phyloP scores from a whole-genome alignment of 2,329 filamentous ascomycete species.

The Aspergillus pseudonomiae region DNA sequence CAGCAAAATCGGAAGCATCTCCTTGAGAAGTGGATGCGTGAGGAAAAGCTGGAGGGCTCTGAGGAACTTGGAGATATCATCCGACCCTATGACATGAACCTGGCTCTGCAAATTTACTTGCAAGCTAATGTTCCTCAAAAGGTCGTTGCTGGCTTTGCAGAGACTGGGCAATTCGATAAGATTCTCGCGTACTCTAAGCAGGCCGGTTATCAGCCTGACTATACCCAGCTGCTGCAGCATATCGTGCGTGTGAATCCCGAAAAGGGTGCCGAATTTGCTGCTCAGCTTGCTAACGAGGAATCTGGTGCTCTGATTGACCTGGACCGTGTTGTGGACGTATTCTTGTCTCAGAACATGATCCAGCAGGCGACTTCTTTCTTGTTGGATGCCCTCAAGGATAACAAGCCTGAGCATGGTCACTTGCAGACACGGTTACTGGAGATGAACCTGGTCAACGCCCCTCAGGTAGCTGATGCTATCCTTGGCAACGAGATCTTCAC shows the following conservation, averaged over 20 bases:
- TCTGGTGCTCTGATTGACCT: conserved; percentile 86
- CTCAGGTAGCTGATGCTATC: conserved; percentile 96
- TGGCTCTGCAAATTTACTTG: conserved; percentile 87
- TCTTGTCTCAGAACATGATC: conserved; percentile 96
- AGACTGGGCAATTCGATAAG: conserved; percentile 95
- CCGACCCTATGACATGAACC: conserved; percentile 81
- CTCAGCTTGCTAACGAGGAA: conserved; percentile 86
- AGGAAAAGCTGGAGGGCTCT: conserved; percentile 93
- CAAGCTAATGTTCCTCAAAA: conserved; percentile 90
- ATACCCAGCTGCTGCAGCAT: conserved; percentile 86
- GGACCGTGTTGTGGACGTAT: conserved; percentile 93
- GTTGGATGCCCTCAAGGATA: conserved; percentile 91
- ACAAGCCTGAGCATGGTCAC: conserved; percentile 88
- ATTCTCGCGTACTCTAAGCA: conserved; percentile 89
- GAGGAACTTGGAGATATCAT: conserved; percentile 96
- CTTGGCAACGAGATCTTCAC: conserved; percentile 98
- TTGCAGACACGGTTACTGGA: conserved; percentile 93
- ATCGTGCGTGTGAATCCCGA: conserved; percentile 90
- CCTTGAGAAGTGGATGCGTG: conserved; percentile 96
- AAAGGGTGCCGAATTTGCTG: conserved; percentile 92
- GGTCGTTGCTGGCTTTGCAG: conserved; percentile 91
- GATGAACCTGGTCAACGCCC: conserved; percentile 96
- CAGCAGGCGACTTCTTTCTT: conserved; percentile 98
- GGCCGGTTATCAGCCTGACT: conserved; percentile 90
- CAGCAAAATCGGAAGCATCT: conserved; percentile 93